Evolutionary conservation across 179 eudicot species (phyloP), one percentile per base, ranked within the genome.

Genomic region (Drosera spatulata): DNA sequence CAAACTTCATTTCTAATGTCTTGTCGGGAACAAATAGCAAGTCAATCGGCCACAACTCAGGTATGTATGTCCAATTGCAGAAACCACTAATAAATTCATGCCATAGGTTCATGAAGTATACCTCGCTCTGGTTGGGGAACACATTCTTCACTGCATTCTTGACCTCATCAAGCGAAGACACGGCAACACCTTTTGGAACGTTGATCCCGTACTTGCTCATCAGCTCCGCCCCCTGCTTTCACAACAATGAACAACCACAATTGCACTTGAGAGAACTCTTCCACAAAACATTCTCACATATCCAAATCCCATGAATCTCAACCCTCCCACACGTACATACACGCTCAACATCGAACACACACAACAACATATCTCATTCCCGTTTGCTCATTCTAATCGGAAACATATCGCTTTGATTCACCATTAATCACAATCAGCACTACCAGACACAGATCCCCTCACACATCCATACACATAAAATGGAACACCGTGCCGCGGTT

Each of bases 181-280:
- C 73, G 5, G 98, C 98, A 14, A 79, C 78, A 64, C 98, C 96
- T 70, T 76, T 88, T 1, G 98, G 98, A 46, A 91, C 96, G 75
- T 91, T 91, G 56, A 86, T 69, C 13, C 98, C 98, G 58, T 76
- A 71, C 61, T 88, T 91, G 69, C 85, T 61, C 96, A 91, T 91
- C 71, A 91, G 66, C 65, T 91, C 98, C 62, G 98, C 96, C 42
- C 96, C 96, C 98, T 91, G 69, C 40, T 58, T 56, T 61, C 61
- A 67, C 6, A 14, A 37, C 22, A 51, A 51, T 51, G 33, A 12
- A 51, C 54, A 49, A 49, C 52, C 45, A 43, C 45, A 5, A 22
- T 6, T 50, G 9, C 42, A 42, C 45, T 44, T 3, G 45, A 4
- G 13, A 49, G 1, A 7, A 51, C 14, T 11, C 54, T 4, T 51